Percentiles rank a stretch among this genome's conserved stretches.
Conservation (phyloP, 805 yeast genomes). For the Isabelozyma gotoi region DNA sequence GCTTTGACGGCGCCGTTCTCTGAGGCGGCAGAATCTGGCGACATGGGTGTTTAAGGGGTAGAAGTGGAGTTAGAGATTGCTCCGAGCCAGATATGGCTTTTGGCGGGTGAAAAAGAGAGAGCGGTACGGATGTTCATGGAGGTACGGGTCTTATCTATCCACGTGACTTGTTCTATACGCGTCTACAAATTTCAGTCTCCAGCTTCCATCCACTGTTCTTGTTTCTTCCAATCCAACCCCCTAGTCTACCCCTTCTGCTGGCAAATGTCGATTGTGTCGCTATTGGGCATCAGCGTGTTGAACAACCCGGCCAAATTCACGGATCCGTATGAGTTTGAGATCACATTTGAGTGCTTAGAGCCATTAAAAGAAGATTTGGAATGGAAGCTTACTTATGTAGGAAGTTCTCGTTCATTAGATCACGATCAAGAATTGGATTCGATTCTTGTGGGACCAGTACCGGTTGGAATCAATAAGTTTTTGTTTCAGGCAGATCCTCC, state of each 20-base stretch:
- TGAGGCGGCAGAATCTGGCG: neutral
- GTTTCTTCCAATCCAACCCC: neutral
- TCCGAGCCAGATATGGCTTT: too few species aligned
- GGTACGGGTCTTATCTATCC: too few species aligned
- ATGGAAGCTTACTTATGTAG: slow-evolving; percentile 97
- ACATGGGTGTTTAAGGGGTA: too few species aligned
- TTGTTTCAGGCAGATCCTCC: slow-evolving; percentile 96
- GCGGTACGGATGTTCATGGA: too few species aligned
- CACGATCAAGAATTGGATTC: slow-evolving; percentile 98
- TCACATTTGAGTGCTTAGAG: slow-evolving; percentile 95
- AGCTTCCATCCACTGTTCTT: neutral
- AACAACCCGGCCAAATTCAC: slow-evolving; percentile 94
- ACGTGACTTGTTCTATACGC: too few species aligned
- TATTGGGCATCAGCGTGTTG: slow-evolving; percentile 85
- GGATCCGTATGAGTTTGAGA: slow-evolving; percentile 94
- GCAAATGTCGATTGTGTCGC: slow-evolving; percentile 89
- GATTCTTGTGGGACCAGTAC: slow-evolving; percentile 96
- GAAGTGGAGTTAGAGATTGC: too few species aligned
- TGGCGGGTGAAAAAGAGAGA: too few species aligned
- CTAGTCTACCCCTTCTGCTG: too few species aligned
- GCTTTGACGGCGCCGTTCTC: neutral
- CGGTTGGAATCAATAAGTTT: slow-evolving; percentile 94
- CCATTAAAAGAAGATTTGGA: slow-evolving; percentile 89
- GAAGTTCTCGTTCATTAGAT: slow-evolving; percentile 89
- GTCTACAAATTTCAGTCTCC: neutral